Evolutionary conservation across 2,329 filamentous ascomycete species (phyloP).

Genomic region (Chaetomium globosum): DNA sequence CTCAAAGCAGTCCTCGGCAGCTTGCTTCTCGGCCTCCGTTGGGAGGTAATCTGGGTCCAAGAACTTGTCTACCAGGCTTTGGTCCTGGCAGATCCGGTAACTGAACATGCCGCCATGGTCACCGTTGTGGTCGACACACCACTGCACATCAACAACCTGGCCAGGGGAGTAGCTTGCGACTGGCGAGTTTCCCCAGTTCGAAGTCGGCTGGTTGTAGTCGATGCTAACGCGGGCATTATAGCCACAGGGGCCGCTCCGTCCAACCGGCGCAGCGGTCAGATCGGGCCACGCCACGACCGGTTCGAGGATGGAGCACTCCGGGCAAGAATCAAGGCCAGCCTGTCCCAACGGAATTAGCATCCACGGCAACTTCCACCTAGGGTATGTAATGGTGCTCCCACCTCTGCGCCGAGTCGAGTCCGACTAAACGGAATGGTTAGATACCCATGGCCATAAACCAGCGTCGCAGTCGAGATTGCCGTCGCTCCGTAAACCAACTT

Average conservation of each 20-base stretch:
- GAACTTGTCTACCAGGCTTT: constrained; percentile 54
- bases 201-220: constrained; percentile 55
- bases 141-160: constrained; percentile 53
- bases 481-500: constrained; percentile 26
- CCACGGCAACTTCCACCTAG: neutral
- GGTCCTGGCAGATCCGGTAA: constrained; percentile 57
- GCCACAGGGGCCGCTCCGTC: constrained; percentile 54
- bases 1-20: constrained; percentile 57
- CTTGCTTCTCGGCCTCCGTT: constrained; percentile 55
- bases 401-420: constrained; percentile 49
- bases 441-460: constrained; percentile 49
- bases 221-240: constrained; percentile 57
- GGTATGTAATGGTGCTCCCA: constrained; percentile 35
- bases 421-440: constrained; percentile 49
- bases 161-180: constrained; percentile 52
- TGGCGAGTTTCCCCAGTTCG: constrained; percentile 48
- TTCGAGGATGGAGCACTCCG: constrained; percentile 58
- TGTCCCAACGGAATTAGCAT: constrained; percentile 31
- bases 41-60: constrained; percentile 52
- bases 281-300: constrained; percentile 56
- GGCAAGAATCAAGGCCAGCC: constrained; percentile 54
- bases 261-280: constrained; percentile 49
- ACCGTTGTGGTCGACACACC: constrained; percentile 60
- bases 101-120: constrained; percentile 61
- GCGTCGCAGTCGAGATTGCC: constrained; percentile 23